phyloP scores from a whole-genome alignment of 148 eudicot species.

The Camellia lanceoleosa region DNA sequence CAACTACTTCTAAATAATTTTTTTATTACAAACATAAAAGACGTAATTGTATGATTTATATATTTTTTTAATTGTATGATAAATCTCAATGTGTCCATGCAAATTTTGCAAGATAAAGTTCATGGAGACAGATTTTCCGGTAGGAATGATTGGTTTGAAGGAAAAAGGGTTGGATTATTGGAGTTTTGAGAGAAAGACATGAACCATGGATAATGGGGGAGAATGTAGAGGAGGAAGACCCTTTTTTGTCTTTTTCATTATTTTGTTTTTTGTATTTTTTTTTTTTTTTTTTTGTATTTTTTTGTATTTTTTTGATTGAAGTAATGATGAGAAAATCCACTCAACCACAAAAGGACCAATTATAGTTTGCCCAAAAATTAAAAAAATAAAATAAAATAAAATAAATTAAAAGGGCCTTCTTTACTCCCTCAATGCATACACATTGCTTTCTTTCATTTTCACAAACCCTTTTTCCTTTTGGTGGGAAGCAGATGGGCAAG shows the following conservation, averaged over 20 bases:
- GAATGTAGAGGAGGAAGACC: conserved; percentile 15
- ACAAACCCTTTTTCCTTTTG: conserved; percentile 5
- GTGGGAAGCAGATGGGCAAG: conserved; percentile 21
- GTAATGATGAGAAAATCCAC: conserved; percentile 56
- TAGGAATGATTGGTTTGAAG: conserved; percentile 41
- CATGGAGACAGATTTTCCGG: background rate
- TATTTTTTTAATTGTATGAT: too few relatives aligned
- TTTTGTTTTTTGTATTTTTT: too few relatives aligned
- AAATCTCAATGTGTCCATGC: background rate
- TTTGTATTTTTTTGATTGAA: conserved; percentile 48
- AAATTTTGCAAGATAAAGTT: background rate
- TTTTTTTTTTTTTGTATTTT: too few relatives aligned
- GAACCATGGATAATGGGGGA: background rate
- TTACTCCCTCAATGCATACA: conserved; percentile 11
- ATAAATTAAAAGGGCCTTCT: background rate
- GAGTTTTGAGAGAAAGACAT: background rate
- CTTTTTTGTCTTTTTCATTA: conserved; percentile 55
- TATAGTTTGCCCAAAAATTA: conserved; percentile 17
- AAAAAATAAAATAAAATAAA: background rate
- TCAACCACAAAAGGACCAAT: conserved; percentile 25
- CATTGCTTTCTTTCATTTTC: conserved; percentile 26
- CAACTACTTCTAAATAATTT: too few relatives aligned
- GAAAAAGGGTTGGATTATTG: conserved; percentile 18
- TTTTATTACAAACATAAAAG: too few relatives aligned
- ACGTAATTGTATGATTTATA: too few relatives aligned